Base-by-base conservation (phyloP, 2,329 filamentous ascomycete species). In the Chaetomium sp. region DNA sequence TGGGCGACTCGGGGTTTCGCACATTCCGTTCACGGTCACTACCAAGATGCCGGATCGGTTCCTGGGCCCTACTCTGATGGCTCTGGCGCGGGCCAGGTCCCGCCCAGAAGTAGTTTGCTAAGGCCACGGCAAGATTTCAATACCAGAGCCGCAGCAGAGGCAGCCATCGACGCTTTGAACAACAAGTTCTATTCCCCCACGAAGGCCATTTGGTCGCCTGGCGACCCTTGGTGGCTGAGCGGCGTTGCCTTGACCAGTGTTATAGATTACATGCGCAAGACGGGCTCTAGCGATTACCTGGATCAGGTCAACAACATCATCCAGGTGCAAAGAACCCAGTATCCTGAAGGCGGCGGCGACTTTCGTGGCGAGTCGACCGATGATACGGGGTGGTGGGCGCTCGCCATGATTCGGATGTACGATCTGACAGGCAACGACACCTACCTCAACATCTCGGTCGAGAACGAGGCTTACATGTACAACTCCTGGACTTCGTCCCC, bases 351-450 rank as follows among this genome's bases (percentile, higher is more conserved):
- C 19, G 72, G 68, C 16, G 78, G 78, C 23, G 69, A 75, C 47
- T 79, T 79, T 68, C 76, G 77, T 47, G 77, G 74, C 21, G 75
- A 78, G 60, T 76, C 74, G 60, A 79, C 78, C 68, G 86, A 88
- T 67, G 86, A 88, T 70, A 82, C 85, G 71, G 81, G 83, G n/a
- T 88, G 86, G 86, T 88, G 86, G 86, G 85, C 81, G 10, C 78
- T 88, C 64, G 85, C 79, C 21, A 82, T 85, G 78, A 82, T 88
- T 60, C 80, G 82, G 27, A 77, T 83, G 4, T 86, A 80, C 70
- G 86, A 88, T 70, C 75, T 85, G 19, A 85, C 85, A 0, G 75
- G 77, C 3, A 76, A 87, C 53, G 42, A 68, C 1, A 77, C 78
- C n/a, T 88, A 85, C 68, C 81, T 88, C 47, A 72, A 83, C 55